Conservation (phyloP, 345 rosid species). For the Populus nigra region DNA sequence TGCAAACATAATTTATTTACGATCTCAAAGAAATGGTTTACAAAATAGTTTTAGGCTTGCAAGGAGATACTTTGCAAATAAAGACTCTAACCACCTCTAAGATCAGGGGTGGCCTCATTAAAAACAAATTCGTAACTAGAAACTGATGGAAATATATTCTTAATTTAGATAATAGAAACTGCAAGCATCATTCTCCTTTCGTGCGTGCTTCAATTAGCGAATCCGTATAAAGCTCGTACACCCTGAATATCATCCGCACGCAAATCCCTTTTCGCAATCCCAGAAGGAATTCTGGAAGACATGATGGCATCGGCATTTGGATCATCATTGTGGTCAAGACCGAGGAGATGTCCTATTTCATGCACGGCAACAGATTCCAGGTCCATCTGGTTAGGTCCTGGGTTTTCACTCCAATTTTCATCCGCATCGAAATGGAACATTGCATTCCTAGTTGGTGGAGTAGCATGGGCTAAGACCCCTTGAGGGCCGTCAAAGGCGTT, state of each 20-base stretch:
- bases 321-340: slow-evolving; percentile 20
- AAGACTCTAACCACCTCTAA: too few relatives aligned
- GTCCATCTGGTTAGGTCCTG: slow-evolving; percentile 16
- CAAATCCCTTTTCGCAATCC: slow-evolving; percentile 1
- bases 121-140: too few relatives aligned
- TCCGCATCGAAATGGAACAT: slow-evolving; percentile 24
- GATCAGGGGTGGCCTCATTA: too few relatives aligned
- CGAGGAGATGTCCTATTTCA: slow-evolving; percentile 30
- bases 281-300: slow-evolving; percentile 3
- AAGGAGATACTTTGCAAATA: too few relatives aligned
- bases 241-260: slow-evolving; percentile 2
- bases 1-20: too few relatives aligned
- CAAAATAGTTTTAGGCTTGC: too few relatives aligned
- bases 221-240: slow-evolving; percentile 1
- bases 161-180: too few relatives aligned
- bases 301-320: slow-evolving; percentile 18
- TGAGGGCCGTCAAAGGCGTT: slow-evolving; percentile 14
- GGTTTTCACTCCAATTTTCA: slow-evolving; percentile 19
- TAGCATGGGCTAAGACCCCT: slow-evolving; percentile 18
- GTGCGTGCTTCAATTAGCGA: not conserved
- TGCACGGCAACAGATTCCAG: slow-evolving; percentile 31
- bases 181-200: too few relatives aligned
- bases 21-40: too few relatives aligned
- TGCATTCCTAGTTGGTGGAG: not conserved
- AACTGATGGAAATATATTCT: too few relatives aligned